phyloP scores from a whole-genome alignment of 495 filamentous ascomycete species.

The Rhypophila decipiens region DNA sequence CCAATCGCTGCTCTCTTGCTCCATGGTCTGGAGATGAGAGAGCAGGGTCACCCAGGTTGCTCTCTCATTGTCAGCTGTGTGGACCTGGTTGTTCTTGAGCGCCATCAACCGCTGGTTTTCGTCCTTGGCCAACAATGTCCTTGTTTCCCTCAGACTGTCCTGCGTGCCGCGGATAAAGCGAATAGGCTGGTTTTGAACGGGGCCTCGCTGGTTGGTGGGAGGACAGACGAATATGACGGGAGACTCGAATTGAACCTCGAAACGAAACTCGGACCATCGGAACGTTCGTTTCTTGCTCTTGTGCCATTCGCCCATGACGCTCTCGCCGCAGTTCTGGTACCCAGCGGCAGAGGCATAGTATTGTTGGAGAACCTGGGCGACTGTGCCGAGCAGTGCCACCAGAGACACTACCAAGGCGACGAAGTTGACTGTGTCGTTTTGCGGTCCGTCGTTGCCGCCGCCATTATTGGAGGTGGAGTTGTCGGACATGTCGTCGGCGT shows the following conservation, averaged over 20 bases:
- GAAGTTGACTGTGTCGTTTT: conserved; percentile 14
- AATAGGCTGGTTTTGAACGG: conserved; percentile 27
- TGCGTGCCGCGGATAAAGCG: conserved; percentile 33
- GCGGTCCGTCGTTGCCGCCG: conserved; percentile 1
- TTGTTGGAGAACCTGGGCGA: conserved; percentile 37
- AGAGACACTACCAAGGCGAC: conserved; percentile 30
- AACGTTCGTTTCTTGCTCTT: conserved; percentile 34
- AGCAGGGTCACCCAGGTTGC: conserved; percentile 42
- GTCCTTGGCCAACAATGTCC: conserved; percentile 16
- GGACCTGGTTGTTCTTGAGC: conserved; percentile 22
- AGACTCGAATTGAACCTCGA: conserved; percentile 44
- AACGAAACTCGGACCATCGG: conserved; percentile 35
- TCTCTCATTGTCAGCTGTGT: conserved; percentile 42
- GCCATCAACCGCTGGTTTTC: conserved; percentile 12
- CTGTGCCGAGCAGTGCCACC: conserved; percentile 31
- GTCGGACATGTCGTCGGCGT: conserved; percentile 4
- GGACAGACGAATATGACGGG: conserved; percentile 44
- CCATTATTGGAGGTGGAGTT: neutral
- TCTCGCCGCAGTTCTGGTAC: conserved; percentile 33
- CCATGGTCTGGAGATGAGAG: conserved; percentile 38
- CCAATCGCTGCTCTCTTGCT: conserved; percentile 36
- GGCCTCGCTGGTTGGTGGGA: conserved; percentile 32
- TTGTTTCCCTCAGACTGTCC: conserved; percentile 28
- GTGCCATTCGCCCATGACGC: conserved; percentile 42
- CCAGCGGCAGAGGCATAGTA: conserved; percentile 38